These are phyloP conservation scores for Psilocybe subaeruginosa DNA, from an alignment of 768 basidiomycete genomes.

Conservation along the genomic window DNA sequence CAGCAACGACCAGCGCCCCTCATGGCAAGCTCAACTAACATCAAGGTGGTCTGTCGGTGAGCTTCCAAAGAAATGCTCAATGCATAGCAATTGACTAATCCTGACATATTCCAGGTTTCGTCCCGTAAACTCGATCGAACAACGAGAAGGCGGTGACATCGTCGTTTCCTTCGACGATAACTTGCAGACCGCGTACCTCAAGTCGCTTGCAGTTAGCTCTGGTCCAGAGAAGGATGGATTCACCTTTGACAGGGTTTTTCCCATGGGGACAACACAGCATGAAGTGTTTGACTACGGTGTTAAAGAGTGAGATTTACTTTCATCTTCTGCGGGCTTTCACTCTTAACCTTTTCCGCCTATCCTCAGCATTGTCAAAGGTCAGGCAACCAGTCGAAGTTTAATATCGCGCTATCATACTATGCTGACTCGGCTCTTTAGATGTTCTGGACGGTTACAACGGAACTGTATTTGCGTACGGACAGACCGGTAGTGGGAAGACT, in stretches of 20 bases:
- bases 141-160: constrained; percentile 84
- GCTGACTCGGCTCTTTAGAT: constrained; percentile 50
- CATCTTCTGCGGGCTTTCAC: constrained; percentile 7
- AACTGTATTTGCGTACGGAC: constrained; percentile 88
- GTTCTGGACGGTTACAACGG: constrained; percentile 99
- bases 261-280: constrained; percentile 85
- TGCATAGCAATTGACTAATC: constrained; percentile 4
- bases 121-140: constrained; percentile 90
- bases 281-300: constrained; percentile 99
- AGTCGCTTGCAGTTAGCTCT: constrained; percentile 64
- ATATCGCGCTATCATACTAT: neutral
- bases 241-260: constrained; percentile 96
- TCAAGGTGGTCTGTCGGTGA: constrained; percentile 99
- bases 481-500: constrained; percentile 89
- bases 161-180: constrained; percentile 90
- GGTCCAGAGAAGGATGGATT: constrained; percentile 98
- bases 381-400: neutral
- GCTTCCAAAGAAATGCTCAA: constrained; percentile 29
- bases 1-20: constrained; percentile 22
- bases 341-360: constrained; percentile 23
- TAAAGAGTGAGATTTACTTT: constrained; percentile 72
- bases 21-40: constrained; percentile 83
- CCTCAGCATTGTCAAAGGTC: constrained; percentile 87
- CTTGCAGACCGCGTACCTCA: constrained; percentile 81
- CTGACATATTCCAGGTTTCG: constrained; percentile 70